phyloP scores from a whole-genome alignment of 2,329 filamentous ascomycete species.

The Apiospora koreana region DNA sequence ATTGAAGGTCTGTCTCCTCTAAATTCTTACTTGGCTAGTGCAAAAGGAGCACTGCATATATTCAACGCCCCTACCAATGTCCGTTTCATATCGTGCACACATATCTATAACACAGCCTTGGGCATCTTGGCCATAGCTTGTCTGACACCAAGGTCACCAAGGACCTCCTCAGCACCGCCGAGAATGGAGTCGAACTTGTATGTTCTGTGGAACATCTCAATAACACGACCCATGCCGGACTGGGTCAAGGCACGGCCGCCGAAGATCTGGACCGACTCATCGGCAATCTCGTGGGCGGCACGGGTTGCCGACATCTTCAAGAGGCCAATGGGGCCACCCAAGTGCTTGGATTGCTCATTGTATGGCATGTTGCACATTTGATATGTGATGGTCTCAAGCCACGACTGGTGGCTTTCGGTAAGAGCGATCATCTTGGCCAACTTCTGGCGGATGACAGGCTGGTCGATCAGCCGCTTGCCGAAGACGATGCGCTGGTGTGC shows the following conservation, averaged over 20 bases:
- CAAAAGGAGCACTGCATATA: not conserved
- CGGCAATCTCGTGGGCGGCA: slow-evolving; percentile 79
- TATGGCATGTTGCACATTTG: slow-evolving; percentile 89
- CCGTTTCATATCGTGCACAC: not conserved
- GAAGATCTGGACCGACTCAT: slow-evolving; percentile 84
- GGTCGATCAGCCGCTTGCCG: slow-evolving; percentile 77
- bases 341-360: slow-evolving; percentile 69
- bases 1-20: not conserved
- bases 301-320: slow-evolving; percentile 79
- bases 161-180: slow-evolving; percentile 80
- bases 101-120: slow-evolving; percentile 47
- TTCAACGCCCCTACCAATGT: not conserved
- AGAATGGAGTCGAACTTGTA: slow-evolving; percentile 82
- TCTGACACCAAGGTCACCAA: slow-evolving; percentile 78
- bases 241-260: slow-evolving; percentile 80
- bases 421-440: slow-evolving; percentile 86
- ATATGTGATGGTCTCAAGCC: slow-evolving; percentile 82
- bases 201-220: slow-evolving; percentile 83
- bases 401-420: slow-evolving; percentile 80
- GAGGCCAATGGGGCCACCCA: slow-evolving; percentile 80
- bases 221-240: slow-evolving; percentile 77
- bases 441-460: slow-evolving; percentile 83
- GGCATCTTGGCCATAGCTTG: slow-evolving; percentile 86
- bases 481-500: slow-evolving; percentile 84
- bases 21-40: not conserved